A percentile compares a stretch with the other conserved stretches of the same genome.
Evolutionary conservation across 225 moss, liverwort and hornwort species (phyloP).

Genomic region (Rhytidiadelphus loreus): DNA sequence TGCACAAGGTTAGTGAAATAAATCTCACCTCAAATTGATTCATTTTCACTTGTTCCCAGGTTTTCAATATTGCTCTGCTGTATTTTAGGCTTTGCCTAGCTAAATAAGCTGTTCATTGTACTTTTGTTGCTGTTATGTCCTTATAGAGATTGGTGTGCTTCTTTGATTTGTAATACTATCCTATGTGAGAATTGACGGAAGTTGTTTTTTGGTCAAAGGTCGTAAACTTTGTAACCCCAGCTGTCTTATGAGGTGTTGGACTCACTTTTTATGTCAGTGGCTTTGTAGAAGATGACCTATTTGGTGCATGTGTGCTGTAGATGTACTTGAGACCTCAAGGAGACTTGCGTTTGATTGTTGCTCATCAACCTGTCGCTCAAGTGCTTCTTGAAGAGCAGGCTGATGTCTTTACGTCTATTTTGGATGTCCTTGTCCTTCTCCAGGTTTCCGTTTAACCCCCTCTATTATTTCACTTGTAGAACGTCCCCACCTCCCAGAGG

Average conservation of each 20-base stretch:
- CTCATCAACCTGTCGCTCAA: slow-evolving; percentile 65
- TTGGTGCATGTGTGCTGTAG: slow-evolving; percentile 30
- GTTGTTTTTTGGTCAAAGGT: not conserved
- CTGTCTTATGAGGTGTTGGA: not conserved
- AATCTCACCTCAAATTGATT: not conserved
- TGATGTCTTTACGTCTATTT: slow-evolving; percentile 60
- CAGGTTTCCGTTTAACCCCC: slow-evolving; percentile 38
- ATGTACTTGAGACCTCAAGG: slow-evolving; percentile 83
- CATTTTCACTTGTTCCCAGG: not conserved
- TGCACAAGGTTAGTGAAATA: slow-evolving; percentile 48
- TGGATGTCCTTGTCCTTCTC: slow-evolving; percentile 59
- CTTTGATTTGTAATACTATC: not conserved
- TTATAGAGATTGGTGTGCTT: not conserved
- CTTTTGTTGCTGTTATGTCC: not conserved
- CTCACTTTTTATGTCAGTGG: not conserved
- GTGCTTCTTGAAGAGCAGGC: slow-evolving; percentile 55
- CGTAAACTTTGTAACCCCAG: not conserved
- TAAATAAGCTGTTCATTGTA: not conserved
- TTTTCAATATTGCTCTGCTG: not conserved
- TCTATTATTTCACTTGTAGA: not conserved
- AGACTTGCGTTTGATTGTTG: slow-evolving; percentile 85
- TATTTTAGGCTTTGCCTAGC: not conserved
- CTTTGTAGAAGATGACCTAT: not conserved
- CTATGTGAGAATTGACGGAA: not conserved
- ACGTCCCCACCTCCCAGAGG: not conserved